Base-by-base conservation (phyloP, 495 filamentous ascomycete genomes). In the Neurospora hispaniola region DNA sequence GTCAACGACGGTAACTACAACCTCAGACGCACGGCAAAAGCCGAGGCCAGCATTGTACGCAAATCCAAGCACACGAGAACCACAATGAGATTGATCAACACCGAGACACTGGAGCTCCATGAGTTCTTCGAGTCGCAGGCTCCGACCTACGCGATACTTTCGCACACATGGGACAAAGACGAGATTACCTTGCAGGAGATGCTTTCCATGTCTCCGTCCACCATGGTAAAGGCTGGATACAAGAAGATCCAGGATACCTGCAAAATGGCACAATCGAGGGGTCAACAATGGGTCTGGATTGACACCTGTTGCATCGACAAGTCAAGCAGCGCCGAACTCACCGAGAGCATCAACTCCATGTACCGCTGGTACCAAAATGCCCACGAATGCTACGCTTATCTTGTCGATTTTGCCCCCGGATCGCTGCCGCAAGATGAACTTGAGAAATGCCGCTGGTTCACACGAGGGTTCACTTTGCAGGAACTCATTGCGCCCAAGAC, bases 291-390 rank as follows among this genome's bases (percentile, higher is more conserved):
- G 79, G 79, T 76, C 9, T 85, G 84, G 84, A 73, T 85, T 40
- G 83, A 84, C 69, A 84, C 82, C 0, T 85, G 83, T 70, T 85
- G 83, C 74, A 85, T 85, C 79, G 80, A 86, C 73, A 84, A 85
- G 42, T 78, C 76, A 9, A 81, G 80, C 76, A 86, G 84, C 70
- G 81, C 81, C 16, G 83, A 85, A 71, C 77, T 84, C 3, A 78
- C 76, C 48, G 82, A 85, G 72, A 79, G 79, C 70, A 83, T 87
- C 69, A 87, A 85, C 62, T 85, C 84, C 14, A 87, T 87, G 85
- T 87, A 80, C 71, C 70, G 73, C 2, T 85, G 80, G 82, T 85
- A 84, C 68, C 39, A 72, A 2, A 20, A 76, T 0, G 76, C 82
- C 0, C 20, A 39, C 0, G 72, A 80, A 3, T 84, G 83, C 59